Evolutionary conservation across 257 asterid genomes (phyloP).

Genomic region (Rauvolfia tetraphylla): DNA sequence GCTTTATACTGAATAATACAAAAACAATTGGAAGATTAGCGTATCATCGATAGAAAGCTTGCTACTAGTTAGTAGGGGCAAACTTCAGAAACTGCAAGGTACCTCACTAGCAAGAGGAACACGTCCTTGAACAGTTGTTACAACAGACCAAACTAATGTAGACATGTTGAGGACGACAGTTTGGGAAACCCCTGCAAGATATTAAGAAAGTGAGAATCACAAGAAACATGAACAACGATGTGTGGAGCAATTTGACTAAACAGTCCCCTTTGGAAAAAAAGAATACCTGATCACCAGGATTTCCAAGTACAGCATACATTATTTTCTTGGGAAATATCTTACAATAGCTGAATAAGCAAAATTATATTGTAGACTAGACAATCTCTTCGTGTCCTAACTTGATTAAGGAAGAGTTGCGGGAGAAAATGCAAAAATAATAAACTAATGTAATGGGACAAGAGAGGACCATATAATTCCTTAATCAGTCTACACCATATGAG

Average conservation of each 20-base stretch:
- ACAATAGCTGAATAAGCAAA: background rate
- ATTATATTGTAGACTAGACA: background rate
- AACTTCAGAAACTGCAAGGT: slow-evolving; percentile 22
- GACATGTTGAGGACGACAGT: slow-evolving; percentile 96
- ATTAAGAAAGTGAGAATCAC: slow-evolving; percentile 13
- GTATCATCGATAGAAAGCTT: background rate
- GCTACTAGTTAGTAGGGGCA: background rate
- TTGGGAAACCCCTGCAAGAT: slow-evolving; percentile 79
- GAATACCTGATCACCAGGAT: slow-evolving; percentile 1
- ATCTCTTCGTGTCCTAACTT: slow-evolving; percentile 1
- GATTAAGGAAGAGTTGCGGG: background rate
- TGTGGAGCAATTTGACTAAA: background rate
- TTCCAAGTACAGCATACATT: background rate
- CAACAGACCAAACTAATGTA: slow-evolving; percentile 80
- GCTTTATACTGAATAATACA: background rate
- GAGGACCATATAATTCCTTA: background rate
- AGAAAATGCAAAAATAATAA: background rate
- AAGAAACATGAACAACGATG: background rate
- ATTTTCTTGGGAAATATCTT: slow-evolving; percentile 9
- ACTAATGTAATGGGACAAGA: background rate
- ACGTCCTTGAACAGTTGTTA: slow-evolving; percentile 83
- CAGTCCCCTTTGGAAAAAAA: background rate
- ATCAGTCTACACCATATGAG: background rate
- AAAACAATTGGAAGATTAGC: background rate
- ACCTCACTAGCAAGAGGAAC: slow-evolving; percentile 98